Base-by-base conservation (phyloP, 805 yeast species). In the Candida fluviatilis region DNA sequence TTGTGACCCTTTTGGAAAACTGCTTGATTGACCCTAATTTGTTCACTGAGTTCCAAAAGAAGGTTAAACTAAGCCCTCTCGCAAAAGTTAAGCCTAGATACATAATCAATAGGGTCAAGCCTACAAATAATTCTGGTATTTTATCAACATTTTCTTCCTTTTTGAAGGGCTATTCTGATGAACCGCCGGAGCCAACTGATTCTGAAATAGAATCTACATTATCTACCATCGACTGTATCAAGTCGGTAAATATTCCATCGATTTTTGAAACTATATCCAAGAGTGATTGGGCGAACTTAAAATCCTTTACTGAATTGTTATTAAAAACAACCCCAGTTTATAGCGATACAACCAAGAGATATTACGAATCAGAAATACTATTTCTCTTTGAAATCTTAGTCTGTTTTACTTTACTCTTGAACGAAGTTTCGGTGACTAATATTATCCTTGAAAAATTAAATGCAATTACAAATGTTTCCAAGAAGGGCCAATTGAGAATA, bases 61-160 rank as follows among this genome's bases (percentile, higher is more conserved):
- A 64, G 42, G 58, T 78, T 29, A 67, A 70, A 15, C 64, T 87
- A 28, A 71, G 70, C 1, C 62, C 69, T 4, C 61, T 89, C 34
- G 75, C 82, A 1, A 73, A 67, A 42, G 84, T 87, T 3, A 71
- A 72, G 37, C 86, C 96, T 0, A 80, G 78, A 29, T 77, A 76
- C 48, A 72, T 80, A 6, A 75, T 87, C 30, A 78, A 77, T 26
- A 74, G 82, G 50, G 64, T 76, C 1, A 78, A 78, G 35, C 80
- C 83, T 1, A 75, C 79, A 26, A 84, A 80, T 50, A 95, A 82
- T 24, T 71, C 71, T 8, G 88, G 98, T 2, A 55, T 93, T n/a
- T 76, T 93, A 39, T 85, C 95, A 0, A 85, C 98, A 0, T 82
- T 93, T 50, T 89, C 97, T 1, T 87, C 96, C 0, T 91, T 89